Percentiles rank a stretch among this genome's conserved stretches.
Evolutionary conservation across 306 rosid genomes (phyloP).

Genomic region (Benincasa hispida): DNA sequence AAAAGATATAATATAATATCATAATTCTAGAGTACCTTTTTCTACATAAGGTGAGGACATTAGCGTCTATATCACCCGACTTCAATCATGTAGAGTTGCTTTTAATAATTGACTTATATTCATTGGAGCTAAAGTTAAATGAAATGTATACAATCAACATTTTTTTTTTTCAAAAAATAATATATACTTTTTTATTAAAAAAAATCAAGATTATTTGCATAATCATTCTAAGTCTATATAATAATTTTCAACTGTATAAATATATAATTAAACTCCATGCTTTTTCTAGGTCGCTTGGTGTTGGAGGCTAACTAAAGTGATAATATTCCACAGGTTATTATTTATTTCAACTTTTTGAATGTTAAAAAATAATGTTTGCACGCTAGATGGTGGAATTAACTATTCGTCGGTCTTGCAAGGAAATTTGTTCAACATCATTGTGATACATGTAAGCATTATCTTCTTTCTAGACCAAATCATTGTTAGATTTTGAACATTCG

Average conservation of each 20-base stretch:
- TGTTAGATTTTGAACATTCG: not conserved
- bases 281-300: not conserved
- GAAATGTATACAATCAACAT: not conserved
- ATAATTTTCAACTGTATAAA: not conserved
- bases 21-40: not conserved
- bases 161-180: not conserved
- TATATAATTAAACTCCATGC: not conserved
- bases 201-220: not conserved
- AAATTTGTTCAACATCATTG: not conserved
- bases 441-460: not conserved
- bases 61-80: not conserved
- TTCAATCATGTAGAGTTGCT: not conserved
- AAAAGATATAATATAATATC: not conserved
- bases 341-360: not conserved
- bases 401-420: not conserved
- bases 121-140: not conserved
- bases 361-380: not conserved
- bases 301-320: not conserved
- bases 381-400: not conserved
- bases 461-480: not conserved
- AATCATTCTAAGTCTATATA: not conserved
- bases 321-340: not conserved
- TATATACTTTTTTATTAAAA: not conserved
- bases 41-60: not conserved
- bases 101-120: not conserved